Base-by-base conservation (phyloP, 164 flowering plant genomes). In the Berberis vulgaris region DNA sequence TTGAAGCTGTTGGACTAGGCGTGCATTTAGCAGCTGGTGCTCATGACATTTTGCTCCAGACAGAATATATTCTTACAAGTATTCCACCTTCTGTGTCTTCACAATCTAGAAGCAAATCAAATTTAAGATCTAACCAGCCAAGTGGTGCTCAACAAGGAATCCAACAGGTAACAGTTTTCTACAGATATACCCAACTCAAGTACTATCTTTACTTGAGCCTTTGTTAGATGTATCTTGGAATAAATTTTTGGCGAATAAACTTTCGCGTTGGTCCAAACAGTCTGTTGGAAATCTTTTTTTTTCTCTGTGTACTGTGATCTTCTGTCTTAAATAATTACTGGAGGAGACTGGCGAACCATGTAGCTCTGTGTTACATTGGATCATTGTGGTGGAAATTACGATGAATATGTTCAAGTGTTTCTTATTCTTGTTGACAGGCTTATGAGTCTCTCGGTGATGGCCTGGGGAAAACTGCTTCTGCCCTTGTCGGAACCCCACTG, bases 11-110 rank as follows among this genome's bases (percentile, higher is more conserved):
- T 79, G 92, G 84, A 10, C 81, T 95, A 50, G 99, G 99, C 68
- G 88, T 91, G 43, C 97, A 95, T 81, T 75, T 95, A 80, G 88
- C 97, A 4, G 97, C 92, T 39, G 97, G 97, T 54, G 90, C 92
- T 74, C 97, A 91, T 81, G 89, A 88, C 52, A 79, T 95, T 64
- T 76, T 95, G 65, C 82, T 82, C 62, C 96, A 91, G 71, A 86
- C 97, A 65, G 99, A 95, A 72, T 81, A 75, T 72, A 76, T 88
- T 65, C 75, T 95, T 43, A 62, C 88, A 43, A 84, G 79, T 60
- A 76, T 73, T 62, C 86, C 92, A 54, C 83, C 94, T 57, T 76
- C 91, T 61, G 81, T 79, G 47, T 74, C 86, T 46, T 64, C 67
- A 58, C 70, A 83, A 11, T 43, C 57, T 11, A 76, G 79, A 75